Conservation (phyloP, 2,329 filamentous ascomycete genomes). For the Diaporthe nobilis region DNA sequence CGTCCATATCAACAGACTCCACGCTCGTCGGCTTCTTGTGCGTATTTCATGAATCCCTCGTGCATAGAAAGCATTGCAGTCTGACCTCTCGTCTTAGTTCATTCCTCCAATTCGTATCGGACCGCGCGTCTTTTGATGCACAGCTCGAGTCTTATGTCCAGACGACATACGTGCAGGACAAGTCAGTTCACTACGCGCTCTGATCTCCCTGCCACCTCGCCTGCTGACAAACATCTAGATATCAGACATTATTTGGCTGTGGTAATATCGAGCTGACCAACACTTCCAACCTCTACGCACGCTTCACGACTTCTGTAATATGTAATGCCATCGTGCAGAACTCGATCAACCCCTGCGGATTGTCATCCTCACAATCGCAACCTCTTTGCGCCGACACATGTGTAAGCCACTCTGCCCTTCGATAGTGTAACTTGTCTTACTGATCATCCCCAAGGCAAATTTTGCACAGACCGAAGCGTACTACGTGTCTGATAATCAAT, state of each 20-base stretch:
- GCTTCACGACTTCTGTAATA: conserved; percentile 91
- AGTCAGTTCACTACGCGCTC: conserved; percentile 69
- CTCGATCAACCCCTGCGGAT: conserved; percentile 78
- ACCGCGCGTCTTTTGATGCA: conserved; percentile 81
- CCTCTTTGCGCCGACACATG: conserved; percentile 94
- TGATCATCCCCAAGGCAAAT: conserved; percentile 70
- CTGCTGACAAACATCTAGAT: conserved; percentile 68
- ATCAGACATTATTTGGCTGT: conserved; percentile 85
- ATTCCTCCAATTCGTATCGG: conserved; percentile 87
- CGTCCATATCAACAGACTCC: conserved; percentile 72
- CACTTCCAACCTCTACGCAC: conserved; percentile 87
- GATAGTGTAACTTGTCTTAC: conserved; percentile 45
- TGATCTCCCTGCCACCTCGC: conserved; percentile 10
- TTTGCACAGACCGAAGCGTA: conserved; percentile 91
- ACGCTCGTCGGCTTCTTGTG: conserved; percentile 70
- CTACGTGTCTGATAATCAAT: conserved; percentile 79
- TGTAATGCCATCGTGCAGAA: conserved; percentile 96
- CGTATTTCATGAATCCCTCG: conserved; percentile 45
- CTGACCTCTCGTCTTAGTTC: conserved; percentile 72
- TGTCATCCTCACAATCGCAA: conserved; percentile 74
- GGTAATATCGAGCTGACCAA: conserved; percentile 81
- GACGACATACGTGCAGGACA: conserved; percentile 80
- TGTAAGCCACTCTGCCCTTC: conserved; percentile 62
- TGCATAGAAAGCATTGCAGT: not conserved
- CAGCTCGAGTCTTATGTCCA: conserved; percentile 81